phyloP scores from a whole-genome alignment of 192 early-diverging fungal genomes.

The Piromyces finnis region DNA sequence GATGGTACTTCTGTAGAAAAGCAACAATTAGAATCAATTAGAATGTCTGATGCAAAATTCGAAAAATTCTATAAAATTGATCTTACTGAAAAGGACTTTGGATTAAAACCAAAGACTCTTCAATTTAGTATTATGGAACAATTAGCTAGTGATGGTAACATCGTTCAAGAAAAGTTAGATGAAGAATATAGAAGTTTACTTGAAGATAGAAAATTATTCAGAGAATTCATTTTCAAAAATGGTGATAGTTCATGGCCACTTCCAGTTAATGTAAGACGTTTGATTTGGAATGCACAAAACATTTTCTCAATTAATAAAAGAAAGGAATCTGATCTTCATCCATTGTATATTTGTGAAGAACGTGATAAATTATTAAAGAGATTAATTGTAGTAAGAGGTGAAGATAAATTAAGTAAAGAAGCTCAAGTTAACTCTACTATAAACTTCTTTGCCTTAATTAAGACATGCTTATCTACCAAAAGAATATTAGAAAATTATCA shows the following conservation, averaged over 20 bases:
- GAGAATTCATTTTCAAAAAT: slow-evolving; percentile 61
- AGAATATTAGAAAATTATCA: slow-evolving; percentile 82
- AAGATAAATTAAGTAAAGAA: slow-evolving; percentile 67
- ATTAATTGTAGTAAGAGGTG: slow-evolving; percentile 64
- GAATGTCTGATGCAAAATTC: slow-evolving; percentile 47
- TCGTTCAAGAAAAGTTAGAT: slow-evolving; percentile 55
- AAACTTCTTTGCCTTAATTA: slow-evolving; percentile 69
- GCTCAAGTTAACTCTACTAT: slow-evolving; percentile 86
- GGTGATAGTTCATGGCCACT: slow-evolving; percentile 56
- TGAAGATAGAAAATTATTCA: slow-evolving; percentile 55
- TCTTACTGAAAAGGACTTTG: slow-evolving; percentile 30
- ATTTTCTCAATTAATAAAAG: slow-evolving; percentile 67
- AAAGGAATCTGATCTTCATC: slow-evolving; percentile 72
- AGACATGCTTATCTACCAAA: slow-evolving; percentile 65
- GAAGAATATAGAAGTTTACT: slow-evolving; percentile 60
- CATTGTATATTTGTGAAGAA: slow-evolving; percentile 55
- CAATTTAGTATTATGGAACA: slow-evolving; percentile 51
- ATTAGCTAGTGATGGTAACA: slow-evolving; percentile 53
- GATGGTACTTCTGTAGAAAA: slow-evolving; percentile 76
- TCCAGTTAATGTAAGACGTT: slow-evolving; percentile 73
- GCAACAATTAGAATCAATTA: slow-evolving; percentile 57
- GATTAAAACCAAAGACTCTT: slow-evolving; percentile 48
- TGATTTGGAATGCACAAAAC: slow-evolving; percentile 81
- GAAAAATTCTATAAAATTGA: slow-evolving; percentile 68
- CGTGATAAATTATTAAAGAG: slow-evolving; percentile 52